These are phyloP conservation scores for Entophlyctis luteolus DNA, from an alignment of 192 early-diverging fungal genomes.

Conservation along the genomic window DNA sequence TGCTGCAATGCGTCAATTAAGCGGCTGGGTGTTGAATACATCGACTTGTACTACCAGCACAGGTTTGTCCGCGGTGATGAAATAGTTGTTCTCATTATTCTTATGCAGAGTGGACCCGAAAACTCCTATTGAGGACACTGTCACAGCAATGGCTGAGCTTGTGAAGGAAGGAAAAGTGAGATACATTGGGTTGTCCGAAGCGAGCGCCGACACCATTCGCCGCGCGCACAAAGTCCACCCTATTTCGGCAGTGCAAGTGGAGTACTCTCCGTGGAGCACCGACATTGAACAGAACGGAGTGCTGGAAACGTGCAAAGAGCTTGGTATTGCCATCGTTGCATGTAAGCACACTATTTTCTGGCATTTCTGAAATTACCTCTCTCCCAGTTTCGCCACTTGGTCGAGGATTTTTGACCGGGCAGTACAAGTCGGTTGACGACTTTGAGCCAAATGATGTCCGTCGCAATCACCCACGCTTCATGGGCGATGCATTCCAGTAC, in stretches of 20 bases:
- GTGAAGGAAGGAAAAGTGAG: slow-evolving; percentile 62
- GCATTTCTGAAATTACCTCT: neutral
- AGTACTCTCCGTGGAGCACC: slow-evolving; percentile 46
- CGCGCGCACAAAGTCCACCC: slow-evolving; percentile 63
- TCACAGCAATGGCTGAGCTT: slow-evolving; percentile 58
- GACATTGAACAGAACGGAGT: slow-evolving; percentile 62
- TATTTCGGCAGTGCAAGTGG: slow-evolving; percentile 49
- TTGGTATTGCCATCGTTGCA: slow-evolving; percentile 56
- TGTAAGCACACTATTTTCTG: slow-evolving; percentile 1
- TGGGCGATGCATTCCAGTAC: slow-evolving; percentile 47
- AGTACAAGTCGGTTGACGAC: slow-evolving; percentile 52
- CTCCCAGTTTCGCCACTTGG: slow-evolving; percentile 59
- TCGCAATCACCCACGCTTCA: slow-evolving; percentile 49
- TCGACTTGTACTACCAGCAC: slow-evolving; percentile 66
- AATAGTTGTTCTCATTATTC: neutral
- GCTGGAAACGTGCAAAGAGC: slow-evolving; percentile 64
- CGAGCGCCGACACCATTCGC: slow-evolving; percentile 49
- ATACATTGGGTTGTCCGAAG: slow-evolving; percentile 57
- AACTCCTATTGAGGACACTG: slow-evolving; percentile 59
- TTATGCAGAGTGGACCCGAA: slow-evolving; percentile 27
- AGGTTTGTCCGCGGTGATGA: slow-evolving; percentile 36
- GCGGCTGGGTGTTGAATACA: slow-evolving; percentile 46
- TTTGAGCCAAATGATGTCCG: slow-evolving; percentile 50
- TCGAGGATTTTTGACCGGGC: slow-evolving; percentile 62
- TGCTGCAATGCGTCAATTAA: slow-evolving; percentile 42